Evolutionary conservation across 2,329 filamentous ascomycete genomes (phyloP).

Genomic region (Aphanoascus verrucosus): DNA sequence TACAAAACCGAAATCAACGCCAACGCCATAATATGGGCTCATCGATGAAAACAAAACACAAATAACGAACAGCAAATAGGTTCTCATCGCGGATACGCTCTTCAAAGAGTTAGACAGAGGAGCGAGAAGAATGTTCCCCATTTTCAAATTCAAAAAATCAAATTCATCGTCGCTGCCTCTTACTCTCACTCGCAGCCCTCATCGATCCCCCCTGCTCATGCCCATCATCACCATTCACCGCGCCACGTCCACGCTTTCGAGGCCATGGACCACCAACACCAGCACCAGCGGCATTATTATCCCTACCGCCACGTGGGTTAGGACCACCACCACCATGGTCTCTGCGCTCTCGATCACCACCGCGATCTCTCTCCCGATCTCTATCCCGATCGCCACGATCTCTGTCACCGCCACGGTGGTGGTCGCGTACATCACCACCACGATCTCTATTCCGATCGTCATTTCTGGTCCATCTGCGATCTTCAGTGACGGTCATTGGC

Average conservation of each 20-base stretch:
- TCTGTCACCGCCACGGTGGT: constrained; percentile 20
- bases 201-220: constrained; percentile 9
- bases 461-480: constrained; percentile 7
- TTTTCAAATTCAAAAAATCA: not conserved
- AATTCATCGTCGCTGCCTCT: constrained; percentile 20
- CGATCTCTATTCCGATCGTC: constrained; percentile 10
- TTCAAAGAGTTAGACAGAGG: too few relatives aligned
- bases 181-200: constrained; percentile 17
- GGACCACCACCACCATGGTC: constrained; percentile 20
- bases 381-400: constrained; percentile 6
- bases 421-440: constrained; percentile 5
- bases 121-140: too few relatives aligned
- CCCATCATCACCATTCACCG: constrained; percentile 11
- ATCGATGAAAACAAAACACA: not conserved
- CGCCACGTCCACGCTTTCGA: constrained; percentile 16
- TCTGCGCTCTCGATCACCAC: constrained; percentile 19
- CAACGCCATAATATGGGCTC: not conserved
- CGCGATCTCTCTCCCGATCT: too few relatives aligned
- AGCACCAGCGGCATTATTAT: constrained; percentile 2
- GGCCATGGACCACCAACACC: constrained; percentile 14
- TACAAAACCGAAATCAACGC: not conserved
- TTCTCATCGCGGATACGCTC: not conserved
- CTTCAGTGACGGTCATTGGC: not conserved
- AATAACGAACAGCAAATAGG: not conserved
- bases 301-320: constrained; percentile 6